Base-by-base conservation (phyloP, 441 rosid species). In the Pelargonium fulgidum region DNA sequence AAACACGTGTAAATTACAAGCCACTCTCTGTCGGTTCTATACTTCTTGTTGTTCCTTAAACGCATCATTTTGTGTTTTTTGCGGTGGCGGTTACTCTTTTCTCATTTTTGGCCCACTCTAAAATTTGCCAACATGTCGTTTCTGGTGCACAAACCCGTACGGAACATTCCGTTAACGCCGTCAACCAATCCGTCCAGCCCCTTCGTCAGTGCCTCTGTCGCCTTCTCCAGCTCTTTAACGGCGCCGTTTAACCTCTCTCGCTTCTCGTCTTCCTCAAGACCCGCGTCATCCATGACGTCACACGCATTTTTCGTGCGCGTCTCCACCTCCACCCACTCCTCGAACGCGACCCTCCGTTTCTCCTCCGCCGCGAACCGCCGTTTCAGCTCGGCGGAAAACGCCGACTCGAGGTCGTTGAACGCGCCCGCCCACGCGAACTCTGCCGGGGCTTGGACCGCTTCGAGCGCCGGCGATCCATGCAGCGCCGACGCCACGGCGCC, bases 391-490 rank as follows among this genome's bases (percentile, higher is more conserved):
- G 58, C 12, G 14, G 39, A 62, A 0, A 68, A 48, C 22, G 58
- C 66, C 4, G 64, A 47, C 47, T 70, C 67, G 9, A 70, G 52
- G 0, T 11, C 29, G 68, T 14, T 48, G 62, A 75, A 65, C 59
- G 63, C 10, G 42, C 14, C 62, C 0, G 45, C 11, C 77, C 77
- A 75, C 26, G 54, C 26, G 48, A 65, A 75, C 70, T 75, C 74
- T 36, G 47, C 42, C 3, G 73, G 73, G 9, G 61, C 65, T 1
- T 59, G 62, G 42, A 33, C 44, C 13, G 3, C 12, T 0, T 20
- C 41, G 0, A 39, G 14, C 24, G 1, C 70, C 9, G 59, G 47
- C n/a, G 52, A 50, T n/a, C 54, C 3, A 20, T 16, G 24, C 44
- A 66, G 63, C 66, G 65, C 65, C 52, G 74, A 47, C 47, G 64